Base-by-base conservation (phyloP, 306 rosid genomes). In the Begonia masoniana region DNA sequence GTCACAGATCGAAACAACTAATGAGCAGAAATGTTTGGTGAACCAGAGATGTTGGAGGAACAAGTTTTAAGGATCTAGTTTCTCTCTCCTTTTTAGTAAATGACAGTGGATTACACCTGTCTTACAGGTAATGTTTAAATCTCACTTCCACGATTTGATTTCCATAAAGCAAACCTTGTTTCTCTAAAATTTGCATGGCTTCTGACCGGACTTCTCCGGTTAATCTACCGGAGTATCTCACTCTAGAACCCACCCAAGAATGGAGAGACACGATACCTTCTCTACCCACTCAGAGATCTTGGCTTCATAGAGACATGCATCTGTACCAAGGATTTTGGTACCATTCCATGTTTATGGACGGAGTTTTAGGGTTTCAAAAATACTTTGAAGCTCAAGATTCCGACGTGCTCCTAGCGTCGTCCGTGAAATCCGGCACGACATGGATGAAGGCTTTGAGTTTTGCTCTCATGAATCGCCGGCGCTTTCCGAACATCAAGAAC, bases 401-500 rank as follows among this genome's bases (percentile, higher is more conserved):
- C 12, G 66, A 58, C 55, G 36, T 67, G 35, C 23, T 58, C 41
- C 12, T 58, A 4, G 69, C 66, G 11, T 21, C 65, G 14, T 36
- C 21, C 11, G 68, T 69, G 1, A 67, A 67, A 52, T 52, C 59
- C 5, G 60, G 77, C 50, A 72, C 69, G 24, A 58, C 69, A 10
- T 72, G 73, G 77, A 59, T 63, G 15, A 72, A 62, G 53, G 69
- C 70, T 47, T 57, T 67, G 11, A 13, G 43, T n/a, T 67, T 43
- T 49, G 56, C 70, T n/a, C 62, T 55, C 31, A 4, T 48, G 8
- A 31, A 43, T 62, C 55, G 31, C 59, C 62, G 43, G 12, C 59
- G 7, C 15, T 8, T 14, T 42, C 35, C 2, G 31, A 52, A 21
- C 15, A 4, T 43, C 39, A 19, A 5, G 10, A 16, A 10, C 59